phyloP scores from a whole-genome alignment of 805 yeast genomes.

The Cephaloascus fragrans region DNA sequence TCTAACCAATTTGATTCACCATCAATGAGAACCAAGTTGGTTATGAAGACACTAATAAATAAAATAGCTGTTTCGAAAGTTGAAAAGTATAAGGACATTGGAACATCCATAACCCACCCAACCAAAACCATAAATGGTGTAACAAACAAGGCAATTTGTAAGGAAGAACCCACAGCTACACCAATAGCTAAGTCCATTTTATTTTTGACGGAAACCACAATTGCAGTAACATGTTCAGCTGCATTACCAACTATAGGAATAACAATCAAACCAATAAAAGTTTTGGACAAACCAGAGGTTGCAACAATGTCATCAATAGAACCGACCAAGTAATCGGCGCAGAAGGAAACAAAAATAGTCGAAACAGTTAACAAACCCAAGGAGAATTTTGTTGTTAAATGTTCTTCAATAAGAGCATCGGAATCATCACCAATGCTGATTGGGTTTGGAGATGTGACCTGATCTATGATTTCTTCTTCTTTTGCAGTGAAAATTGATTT shows the following conservation, averaged over 20 bases:
- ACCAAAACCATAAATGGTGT: conserved; percentile 91
- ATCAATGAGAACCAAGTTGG: conserved; percentile 80
- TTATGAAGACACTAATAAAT: conserved; percentile 81
- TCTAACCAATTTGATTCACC: conserved; percentile 97
- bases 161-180: conserved; percentile 92
- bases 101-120: conserved; percentile 89
- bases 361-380: conserved; percentile 46
- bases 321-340: conserved; percentile 91
- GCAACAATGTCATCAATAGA: conserved; percentile 86
- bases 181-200: conserved; percentile 97
- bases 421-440: conserved; percentile 5
- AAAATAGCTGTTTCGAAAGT: conserved; percentile 90
- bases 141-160: conserved; percentile 91
- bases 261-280: conserved; percentile 87
- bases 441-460: too few species aligned
- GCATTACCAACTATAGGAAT: conserved; percentile 98
- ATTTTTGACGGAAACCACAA: conserved; percentile 88
- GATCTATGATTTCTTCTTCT: conserved; percentile 19
- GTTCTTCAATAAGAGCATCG: too few species aligned
- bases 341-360: conserved; percentile 74
- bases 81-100: conserved; percentile 87
- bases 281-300: conserved; percentile 79
- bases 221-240: conserved; percentile 97
- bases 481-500: conserved; percentile 58
- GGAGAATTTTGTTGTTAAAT: conserved; percentile 45